Percentiles rank a stretch among this genome's conserved stretches.
phyloP scores from a whole-genome alignment of 1,284 basidiomycete genomes.

The Somion occarium region DNA sequence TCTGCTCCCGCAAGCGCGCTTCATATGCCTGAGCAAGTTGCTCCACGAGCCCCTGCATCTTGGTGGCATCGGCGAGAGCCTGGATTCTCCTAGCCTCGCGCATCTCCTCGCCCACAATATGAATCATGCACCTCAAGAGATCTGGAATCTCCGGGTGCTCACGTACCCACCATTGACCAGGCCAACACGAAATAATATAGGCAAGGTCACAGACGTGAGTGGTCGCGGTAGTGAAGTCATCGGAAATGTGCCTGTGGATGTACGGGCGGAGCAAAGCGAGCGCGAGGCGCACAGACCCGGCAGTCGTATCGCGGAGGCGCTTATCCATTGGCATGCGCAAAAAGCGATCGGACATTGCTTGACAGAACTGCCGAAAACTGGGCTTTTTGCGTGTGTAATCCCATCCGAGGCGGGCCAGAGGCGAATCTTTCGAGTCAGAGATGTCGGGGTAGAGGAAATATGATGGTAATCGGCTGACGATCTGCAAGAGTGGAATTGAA shows the following conservation, averaged over 20 bases:
- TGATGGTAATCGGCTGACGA: slow-evolving; percentile 62
- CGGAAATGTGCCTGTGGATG: slow-evolving; percentile 48
- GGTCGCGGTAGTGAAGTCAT: slow-evolving; percentile 46
- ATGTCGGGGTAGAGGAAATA: slow-evolving; percentile 53
- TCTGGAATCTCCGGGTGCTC: slow-evolving; percentile 56
- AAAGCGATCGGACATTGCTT: slow-evolving; percentile 60
- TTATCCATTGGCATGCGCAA: slow-evolving; percentile 46
- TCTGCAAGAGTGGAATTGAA: slow-evolving; percentile 59
- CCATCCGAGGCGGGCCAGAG: slow-evolving; percentile 52
- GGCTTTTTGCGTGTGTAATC: slow-evolving; percentile 53
- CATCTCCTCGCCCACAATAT: slow-evolving; percentile 60
- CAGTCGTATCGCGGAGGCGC: slow-evolving; percentile 59
- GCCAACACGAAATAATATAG: slow-evolving; percentile 62
- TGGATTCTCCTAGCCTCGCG: slow-evolving; percentile 42
- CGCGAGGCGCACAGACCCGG: slow-evolving; percentile 61
- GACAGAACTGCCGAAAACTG: slow-evolving; percentile 65
- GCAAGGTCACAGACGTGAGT: slow-evolving; percentile 48
- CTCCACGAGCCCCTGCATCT: slow-evolving; percentile 44
- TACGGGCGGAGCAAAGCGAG: slow-evolving; percentile 62
- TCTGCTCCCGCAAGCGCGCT: slow-evolving; percentile 16
- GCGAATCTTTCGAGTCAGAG: slow-evolving; percentile 31
- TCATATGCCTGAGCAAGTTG: slow-evolving; percentile 40
- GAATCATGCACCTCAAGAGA: slow-evolving; percentile 50
- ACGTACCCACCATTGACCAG: slow-evolving; percentile 57
- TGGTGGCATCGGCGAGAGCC: slow-evolving; percentile 35